Conservation (phyloP, 768 basidiomycete species). For the Peribolospora kevripleyi region DNA sequence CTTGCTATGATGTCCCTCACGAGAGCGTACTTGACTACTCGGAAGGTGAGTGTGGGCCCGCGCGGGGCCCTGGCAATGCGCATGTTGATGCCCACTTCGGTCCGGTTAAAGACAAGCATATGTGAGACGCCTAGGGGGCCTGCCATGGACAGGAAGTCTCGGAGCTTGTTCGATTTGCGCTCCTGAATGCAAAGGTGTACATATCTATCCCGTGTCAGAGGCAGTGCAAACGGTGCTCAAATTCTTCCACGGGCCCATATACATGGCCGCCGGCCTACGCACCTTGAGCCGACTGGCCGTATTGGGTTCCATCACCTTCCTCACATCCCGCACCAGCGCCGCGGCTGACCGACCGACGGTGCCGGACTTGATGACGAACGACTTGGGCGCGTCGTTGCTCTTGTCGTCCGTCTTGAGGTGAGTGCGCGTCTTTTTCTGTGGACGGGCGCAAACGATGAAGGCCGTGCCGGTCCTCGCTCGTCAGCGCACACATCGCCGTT, state of each 20-base stretch:
- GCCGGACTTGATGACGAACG: constrained; percentile 92
- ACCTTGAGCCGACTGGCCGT: constrained; percentile 82
- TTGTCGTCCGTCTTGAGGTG: not conserved
- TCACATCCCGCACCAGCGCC: constrained; percentile 73
- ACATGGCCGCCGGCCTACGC: constrained; percentile 13
- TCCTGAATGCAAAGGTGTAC: constrained; percentile 33
- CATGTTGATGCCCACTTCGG: constrained; percentile 33
- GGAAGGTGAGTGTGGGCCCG: constrained; percentile 81
- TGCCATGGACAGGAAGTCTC: constrained; percentile 80
- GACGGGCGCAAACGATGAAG: not conserved
- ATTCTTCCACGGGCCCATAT: not conserved
- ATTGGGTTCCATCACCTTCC: constrained; percentile 95
- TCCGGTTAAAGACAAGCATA: constrained; percentile 71
- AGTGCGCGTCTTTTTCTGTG: not conserved
- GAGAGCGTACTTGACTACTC: constrained; percentile 75
- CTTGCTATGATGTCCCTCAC: constrained; percentile 55
- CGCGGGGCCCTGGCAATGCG: constrained; percentile 64
- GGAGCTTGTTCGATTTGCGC: constrained; percentile 63
- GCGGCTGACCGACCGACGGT: constrained; percentile 63
- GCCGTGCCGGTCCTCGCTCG: not conserved
- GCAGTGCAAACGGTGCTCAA: not conserved
- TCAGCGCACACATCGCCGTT: not conserved
- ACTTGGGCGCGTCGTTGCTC: constrained; percentile 34
- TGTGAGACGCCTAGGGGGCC: constrained; percentile 78
- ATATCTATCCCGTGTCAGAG: not conserved